A percentile compares a stretch with the other conserved stretches of the same genome.
Conservation (phyloP, 257 asterid genomes). For the Prunella vulgaris region DNA sequence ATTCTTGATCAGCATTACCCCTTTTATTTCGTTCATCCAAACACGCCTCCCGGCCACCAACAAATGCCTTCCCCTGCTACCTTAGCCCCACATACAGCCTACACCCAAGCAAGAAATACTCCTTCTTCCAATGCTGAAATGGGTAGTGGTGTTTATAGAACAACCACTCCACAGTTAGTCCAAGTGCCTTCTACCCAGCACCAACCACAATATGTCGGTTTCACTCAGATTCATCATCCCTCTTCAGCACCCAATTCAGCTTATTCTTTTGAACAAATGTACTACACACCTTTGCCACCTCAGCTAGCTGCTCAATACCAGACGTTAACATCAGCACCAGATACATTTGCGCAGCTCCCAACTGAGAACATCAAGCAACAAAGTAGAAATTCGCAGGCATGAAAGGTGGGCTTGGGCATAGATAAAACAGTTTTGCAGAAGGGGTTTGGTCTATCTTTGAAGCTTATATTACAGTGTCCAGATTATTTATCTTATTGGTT, state of each 20-base stretch:
- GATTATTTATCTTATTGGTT: slow-evolving; percentile 37
- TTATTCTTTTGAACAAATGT: slow-evolving; percentile 67
- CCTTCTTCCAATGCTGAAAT: slow-evolving; percentile 51
- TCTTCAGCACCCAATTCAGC: slow-evolving; percentile 40
- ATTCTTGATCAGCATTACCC: slow-evolving; percentile 61
- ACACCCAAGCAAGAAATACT: slow-evolving; percentile 36
- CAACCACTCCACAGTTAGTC: slow-evolving; percentile 47
- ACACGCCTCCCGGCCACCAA: slow-evolving; percentile 37
- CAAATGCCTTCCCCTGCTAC: slow-evolving; percentile 35
- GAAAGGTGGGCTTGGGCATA: slow-evolving; percentile 43
- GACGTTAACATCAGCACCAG: slow-evolving; percentile 40
- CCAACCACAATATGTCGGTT: slow-evolving; percentile 51
- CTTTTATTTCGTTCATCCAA: slow-evolving; percentile 41
- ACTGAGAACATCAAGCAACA: slow-evolving; percentile 43
- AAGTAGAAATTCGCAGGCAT: slow-evolving; percentile 36
- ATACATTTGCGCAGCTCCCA: slow-evolving; percentile 38
- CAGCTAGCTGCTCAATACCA: slow-evolving; percentile 69
- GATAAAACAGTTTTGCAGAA: slow-evolving; percentile 64
- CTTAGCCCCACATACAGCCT: slow-evolving; percentile 32
- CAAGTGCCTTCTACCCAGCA: slow-evolving; percentile 49
- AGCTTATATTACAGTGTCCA: slow-evolving; percentile 30
- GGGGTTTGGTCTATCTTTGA: slow-evolving; percentile 42
- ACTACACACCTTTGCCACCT: slow-evolving; percentile 57
- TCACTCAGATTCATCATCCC: slow-evolving; percentile 56
- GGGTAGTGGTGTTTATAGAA: slow-evolving; percentile 42